These are phyloP conservation scores for Pulveroboletus ravenelii DNA, from an alignment of 768 basidiomycete genomes.

Conservation along the genomic window DNA sequence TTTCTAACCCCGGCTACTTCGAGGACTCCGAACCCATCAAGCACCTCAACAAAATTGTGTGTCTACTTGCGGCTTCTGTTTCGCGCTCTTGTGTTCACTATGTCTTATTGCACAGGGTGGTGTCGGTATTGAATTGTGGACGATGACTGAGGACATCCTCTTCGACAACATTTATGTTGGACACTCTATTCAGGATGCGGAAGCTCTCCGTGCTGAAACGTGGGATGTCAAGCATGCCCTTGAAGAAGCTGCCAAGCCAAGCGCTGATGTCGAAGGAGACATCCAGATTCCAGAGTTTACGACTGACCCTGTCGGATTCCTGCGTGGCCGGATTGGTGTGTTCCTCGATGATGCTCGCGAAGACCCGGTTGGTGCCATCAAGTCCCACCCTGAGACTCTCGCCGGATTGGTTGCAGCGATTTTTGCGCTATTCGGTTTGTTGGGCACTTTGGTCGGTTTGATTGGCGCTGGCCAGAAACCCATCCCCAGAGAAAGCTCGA, in stretches of 20 bases:
- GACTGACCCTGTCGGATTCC: conserved; percentile 73
- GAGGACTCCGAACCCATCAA: conserved; percentile 83
- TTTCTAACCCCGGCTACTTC: conserved; percentile 86
- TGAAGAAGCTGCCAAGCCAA: conserved; percentile 53
- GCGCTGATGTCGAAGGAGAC: conserved; percentile 47
- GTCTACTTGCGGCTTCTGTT: conserved; percentile 19
- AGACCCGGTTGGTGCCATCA: conserved; percentile 79
- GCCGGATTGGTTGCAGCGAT: conserved; percentile 68
- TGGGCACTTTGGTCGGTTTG: conserved; percentile 75
- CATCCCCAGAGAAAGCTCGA: conserved; percentile 59
- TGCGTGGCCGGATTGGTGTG: conserved; percentile 69
- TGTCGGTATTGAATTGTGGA: conserved; percentile 98
- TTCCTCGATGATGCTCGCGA: conserved; percentile 77
- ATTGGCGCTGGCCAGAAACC: conserved; percentile 72
- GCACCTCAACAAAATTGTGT: conserved; percentile 78
- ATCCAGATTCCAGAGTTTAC: conserved; percentile 47
- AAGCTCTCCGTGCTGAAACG: conserved; percentile 78
- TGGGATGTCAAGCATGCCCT: conserved; percentile 85
- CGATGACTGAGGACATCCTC: conserved; percentile 94
- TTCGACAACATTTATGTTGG: conserved; percentile 95
- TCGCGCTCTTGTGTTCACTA: neutral
- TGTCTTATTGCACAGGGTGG: conserved; percentile 55
- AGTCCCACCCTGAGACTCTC: conserved; percentile 84
- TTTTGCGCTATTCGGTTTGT: conserved; percentile 80
- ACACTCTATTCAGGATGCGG: conserved; percentile 83